phyloP scores from a whole-genome alignment of 768 basidiomycete genomes.

The Tubosaeta sp. region DNA sequence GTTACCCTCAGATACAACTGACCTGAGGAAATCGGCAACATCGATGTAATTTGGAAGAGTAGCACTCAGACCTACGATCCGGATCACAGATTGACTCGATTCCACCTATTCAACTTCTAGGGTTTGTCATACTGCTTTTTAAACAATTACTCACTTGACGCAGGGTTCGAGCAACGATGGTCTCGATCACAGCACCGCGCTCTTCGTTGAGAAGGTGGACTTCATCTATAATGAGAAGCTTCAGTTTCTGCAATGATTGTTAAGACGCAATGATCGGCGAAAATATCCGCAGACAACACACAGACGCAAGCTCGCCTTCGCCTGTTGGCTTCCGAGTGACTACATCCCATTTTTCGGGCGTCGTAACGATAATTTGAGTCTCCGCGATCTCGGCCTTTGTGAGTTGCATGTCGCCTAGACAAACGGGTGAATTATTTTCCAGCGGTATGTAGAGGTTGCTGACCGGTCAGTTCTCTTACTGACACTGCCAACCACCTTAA shows the following conservation, averaged over 20 bases:
- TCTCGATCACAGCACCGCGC: constrained; percentile 96
- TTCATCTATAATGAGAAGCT: constrained; percentile 95
- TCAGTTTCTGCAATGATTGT: constrained; percentile 60
- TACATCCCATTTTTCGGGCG: constrained; percentile 99
- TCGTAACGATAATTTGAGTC: constrained; percentile 97
- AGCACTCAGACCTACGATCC: constrained; percentile 93
- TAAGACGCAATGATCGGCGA: not conserved
- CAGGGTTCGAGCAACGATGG: constrained; percentile 93
- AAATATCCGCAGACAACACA: constrained; percentile 33
- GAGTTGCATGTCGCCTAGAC: constrained; percentile 87
- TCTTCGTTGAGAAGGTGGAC: constrained; percentile 97
- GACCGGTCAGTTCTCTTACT: constrained; percentile 89
- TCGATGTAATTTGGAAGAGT: constrained; percentile 97
- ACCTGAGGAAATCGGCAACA: constrained; percentile 94
- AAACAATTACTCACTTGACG: constrained; percentile 56
- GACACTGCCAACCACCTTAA: constrained; percentile 82
- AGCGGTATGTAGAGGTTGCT: constrained; percentile 6
- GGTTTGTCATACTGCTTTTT: not conserved
- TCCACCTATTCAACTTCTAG: constrained; percentile 61
- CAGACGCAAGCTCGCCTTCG: constrained; percentile 93
- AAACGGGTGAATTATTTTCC: not conserved
- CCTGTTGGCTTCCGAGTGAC: constrained; percentile 96
- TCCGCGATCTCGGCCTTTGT: constrained; percentile 89
- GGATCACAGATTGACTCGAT: constrained; percentile 91
- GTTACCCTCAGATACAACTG: constrained; percentile 8